Evolutionary conservation across 2,329 filamentous ascomycete genomes (phyloP).

Genomic region (Coleophoma cylindrospora): DNA sequence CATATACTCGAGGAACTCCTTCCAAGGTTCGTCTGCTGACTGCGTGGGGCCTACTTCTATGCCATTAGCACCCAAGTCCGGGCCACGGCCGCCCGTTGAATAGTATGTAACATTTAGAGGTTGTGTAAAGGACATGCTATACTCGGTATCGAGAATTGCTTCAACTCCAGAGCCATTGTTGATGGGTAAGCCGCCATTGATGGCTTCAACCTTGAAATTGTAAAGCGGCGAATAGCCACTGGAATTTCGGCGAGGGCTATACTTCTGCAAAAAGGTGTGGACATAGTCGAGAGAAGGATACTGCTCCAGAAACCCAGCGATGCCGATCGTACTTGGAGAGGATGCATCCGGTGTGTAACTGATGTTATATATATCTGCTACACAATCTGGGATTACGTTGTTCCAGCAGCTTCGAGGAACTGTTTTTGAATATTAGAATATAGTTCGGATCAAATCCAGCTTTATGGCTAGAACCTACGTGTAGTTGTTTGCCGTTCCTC

Average conservation of each 20-base stretch:
- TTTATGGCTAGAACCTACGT: background rate
- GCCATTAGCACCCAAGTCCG: conserved; percentile 33
- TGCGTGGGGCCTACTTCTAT: conserved; percentile 20
- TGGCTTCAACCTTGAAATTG: conserved; percentile 14
- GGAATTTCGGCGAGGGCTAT: conserved; percentile 32
- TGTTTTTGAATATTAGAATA: too few species aligned
- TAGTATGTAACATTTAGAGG: conserved; percentile 48
- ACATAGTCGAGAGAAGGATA: conserved; percentile 30
- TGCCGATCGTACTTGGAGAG: conserved; percentile 59
- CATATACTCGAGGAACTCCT: conserved; percentile 53
- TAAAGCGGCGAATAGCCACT: conserved; percentile 31
- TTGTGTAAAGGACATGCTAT: conserved; percentile 45
- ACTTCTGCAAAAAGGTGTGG: conserved; percentile 36
- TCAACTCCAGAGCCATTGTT: conserved; percentile 38
- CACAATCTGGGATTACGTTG: conserved; percentile 14
- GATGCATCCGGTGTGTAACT: conserved; percentile 28
- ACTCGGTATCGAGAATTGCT: conserved; percentile 53
- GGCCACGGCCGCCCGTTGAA: conserved; percentile 47
- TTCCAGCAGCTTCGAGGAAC: too few species aligned
- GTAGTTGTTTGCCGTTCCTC: background rate
- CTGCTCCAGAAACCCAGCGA: conserved; percentile 37
- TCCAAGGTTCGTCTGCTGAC: conserved; percentile 61
- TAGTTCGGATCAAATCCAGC: conserved; percentile 10
- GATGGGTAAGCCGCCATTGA: conserved; percentile 37
- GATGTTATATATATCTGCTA: conserved; percentile 24